Evolutionary conservation across 768 basidiomycete genomes (phyloP).

Genomic region (Coprinellus micaceus): DNA sequence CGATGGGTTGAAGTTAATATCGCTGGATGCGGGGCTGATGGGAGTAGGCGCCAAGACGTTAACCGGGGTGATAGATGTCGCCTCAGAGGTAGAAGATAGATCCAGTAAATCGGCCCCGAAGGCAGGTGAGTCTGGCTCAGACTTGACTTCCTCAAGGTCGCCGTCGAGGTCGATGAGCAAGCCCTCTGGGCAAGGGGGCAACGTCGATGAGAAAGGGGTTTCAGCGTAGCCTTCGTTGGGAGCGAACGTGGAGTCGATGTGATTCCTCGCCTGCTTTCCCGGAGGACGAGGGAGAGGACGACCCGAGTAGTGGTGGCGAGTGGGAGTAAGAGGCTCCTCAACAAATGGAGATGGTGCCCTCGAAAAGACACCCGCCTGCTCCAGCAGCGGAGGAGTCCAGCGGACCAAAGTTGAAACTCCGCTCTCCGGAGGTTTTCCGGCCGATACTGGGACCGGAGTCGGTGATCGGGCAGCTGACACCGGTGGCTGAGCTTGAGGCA

Average conservation of each 20-base stretch:
- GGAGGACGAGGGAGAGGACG: slow-evolving; percentile 53
- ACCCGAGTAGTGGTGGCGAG: slow-evolving; percentile 49
- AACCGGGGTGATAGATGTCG: slow-evolving; percentile 12
- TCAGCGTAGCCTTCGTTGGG: slow-evolving; percentile 21
- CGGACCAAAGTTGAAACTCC: not conserved
- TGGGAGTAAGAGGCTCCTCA: slow-evolving; percentile 23
- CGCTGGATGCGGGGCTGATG: not conserved
- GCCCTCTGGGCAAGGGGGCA: slow-evolving; percentile 40
- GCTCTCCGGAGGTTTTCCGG: not conserved
- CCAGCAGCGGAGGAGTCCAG: not conserved
- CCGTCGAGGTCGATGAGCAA: slow-evolving; percentile 56
- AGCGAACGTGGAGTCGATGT: slow-evolving; percentile 34
- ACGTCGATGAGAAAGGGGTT: not conserved
- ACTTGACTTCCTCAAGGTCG: slow-evolving; percentile 9
- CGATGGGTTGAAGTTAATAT: slow-evolving; percentile 1
- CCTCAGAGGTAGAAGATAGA: slow-evolving; percentile 18
- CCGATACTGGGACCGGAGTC: not conserved
- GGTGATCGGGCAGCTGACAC: not conserved
- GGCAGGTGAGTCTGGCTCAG: slow-evolving; percentile 10
- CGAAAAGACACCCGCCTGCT: slow-evolving; percentile 1
- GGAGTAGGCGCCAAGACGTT: slow-evolving; percentile 11
- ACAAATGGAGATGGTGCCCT: slow-evolving; percentile 9
- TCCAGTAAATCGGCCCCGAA: slow-evolving; percentile 20
- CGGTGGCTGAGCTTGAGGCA: not conserved
- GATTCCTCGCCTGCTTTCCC: slow-evolving; percentile 19